Percentiles rank a stretch among this genome's conserved stretches.
Evolutionary conservation across 2,329 filamentous ascomycete species (phyloP).

Genomic region (Fusarium praegraminearum): DNA sequence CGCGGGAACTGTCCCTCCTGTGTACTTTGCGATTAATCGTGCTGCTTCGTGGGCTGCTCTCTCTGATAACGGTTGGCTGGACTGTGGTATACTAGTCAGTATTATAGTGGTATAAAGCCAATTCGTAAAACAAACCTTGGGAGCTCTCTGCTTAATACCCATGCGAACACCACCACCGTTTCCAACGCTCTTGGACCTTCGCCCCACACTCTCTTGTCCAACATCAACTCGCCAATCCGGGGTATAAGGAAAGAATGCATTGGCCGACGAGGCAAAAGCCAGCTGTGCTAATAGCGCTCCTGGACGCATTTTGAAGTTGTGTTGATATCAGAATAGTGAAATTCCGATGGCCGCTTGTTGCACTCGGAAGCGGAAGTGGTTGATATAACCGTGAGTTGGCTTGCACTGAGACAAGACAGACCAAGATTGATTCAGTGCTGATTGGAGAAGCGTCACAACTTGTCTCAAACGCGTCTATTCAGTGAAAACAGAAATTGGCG

Average conservation of each 20-base stretch:
- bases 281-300: constrained; percentile 58
- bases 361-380: constrained; percentile 11
- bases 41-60: constrained; percentile 55
- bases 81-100: constrained; percentile 47
- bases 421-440: constrained; percentile 14
- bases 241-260: constrained; percentile 63
- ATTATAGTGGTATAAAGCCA: neutral
- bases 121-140: constrained; percentile 48
- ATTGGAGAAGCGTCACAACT: constrained; percentile 37
- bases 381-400: constrained; percentile 23
- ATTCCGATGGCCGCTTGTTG: neutral
- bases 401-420: constrained; percentile 15
- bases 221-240: constrained; percentile 53
- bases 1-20: constrained; percentile 29
- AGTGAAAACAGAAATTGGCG: constrained; percentile 9
- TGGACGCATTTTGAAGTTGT: constrained; percentile 56
- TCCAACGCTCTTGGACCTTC: constrained; percentile 44
- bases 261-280: constrained; percentile 58
- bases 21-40: constrained; percentile 58
- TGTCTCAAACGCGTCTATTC: constrained; percentile 38
- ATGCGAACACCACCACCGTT: constrained; percentile 53
- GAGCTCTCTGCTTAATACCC: constrained; percentile 55
- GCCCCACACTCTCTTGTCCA: constrained; percentile 38
- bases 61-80: constrained; percentile 49
- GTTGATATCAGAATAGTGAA: constrained; percentile 15